Evolutionary conservation across 805 yeast species (phyloP), one percentile per base, ranked within the genome.

Genomic region (Blastobotrys parvus): DNA sequence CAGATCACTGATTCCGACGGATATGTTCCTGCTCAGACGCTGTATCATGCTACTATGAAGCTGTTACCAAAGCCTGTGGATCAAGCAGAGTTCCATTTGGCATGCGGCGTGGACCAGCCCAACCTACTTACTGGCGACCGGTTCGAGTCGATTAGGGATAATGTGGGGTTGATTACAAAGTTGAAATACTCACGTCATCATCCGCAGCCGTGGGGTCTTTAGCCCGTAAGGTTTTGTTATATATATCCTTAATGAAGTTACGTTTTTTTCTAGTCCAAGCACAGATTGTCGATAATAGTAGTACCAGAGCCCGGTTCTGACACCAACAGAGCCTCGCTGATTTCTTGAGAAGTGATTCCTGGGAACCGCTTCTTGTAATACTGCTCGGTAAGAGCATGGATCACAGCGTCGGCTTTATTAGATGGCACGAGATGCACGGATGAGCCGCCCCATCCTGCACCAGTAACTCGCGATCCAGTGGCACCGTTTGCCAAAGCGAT

Each of bases 391-490:
- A 80, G 63, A 0, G 80, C 77, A 2, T 48, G 44, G 7, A 61
- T 58, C 22, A 77, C 64, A 2, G 42, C 42, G 0, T 55, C 57
- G 8, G 71, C 61, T 45, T 65, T 69, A 45, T 68, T 67, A 3
- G 64, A 62, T 2, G 72, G 62, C 8, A 80, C 74, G 44, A 81
- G 60, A 55, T 80, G 84, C n/a, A 81, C 82, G 0, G 82, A 69
- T 23, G 80, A 75, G 4, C 88, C 88, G 27, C 88, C 88, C 71
- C 78, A 81, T 3, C 89, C 89, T 16, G 89, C 88, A 21, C 88
- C 89, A 7, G 88, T 80, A n/a, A 78, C 70, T 43, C 89, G 68
- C 1, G 84, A 75, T 15, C 88, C 88, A 45, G 61, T 67, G 1
- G 84, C 67, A 3, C 87, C 88, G 46, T 72, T 68, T 1, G 49